phyloP scores from a whole-genome alignment of 2,329 filamentous ascomycete species.

The Daldinia eschscholtzii region DNA sequence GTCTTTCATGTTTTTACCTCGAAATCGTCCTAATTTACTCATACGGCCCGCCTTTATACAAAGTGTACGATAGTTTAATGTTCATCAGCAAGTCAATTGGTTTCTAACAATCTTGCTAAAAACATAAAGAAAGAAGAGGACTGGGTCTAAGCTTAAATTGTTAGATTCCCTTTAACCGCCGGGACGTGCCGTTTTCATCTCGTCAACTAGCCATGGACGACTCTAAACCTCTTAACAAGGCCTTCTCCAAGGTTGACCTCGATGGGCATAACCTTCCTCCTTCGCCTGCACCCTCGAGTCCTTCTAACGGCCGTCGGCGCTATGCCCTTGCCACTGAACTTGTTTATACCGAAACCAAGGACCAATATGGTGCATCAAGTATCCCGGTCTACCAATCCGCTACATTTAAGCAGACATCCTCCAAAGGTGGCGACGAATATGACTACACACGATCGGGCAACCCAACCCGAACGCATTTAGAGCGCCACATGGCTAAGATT shows the following conservation, averaged over 20 bases:
- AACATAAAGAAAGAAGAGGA: background rate
- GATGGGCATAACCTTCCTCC: slow-evolving; percentile 89
- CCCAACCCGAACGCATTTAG: slow-evolving; percentile 93
- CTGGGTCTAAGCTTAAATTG: slow-evolving; percentile 16
- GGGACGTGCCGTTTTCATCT: slow-evolving; percentile 23
- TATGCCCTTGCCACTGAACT: slow-evolving; percentile 97
- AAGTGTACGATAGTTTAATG: slow-evolving; percentile 11
- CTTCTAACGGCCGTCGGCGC: slow-evolving; percentile 80
- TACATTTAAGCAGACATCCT: slow-evolving; percentile 94
- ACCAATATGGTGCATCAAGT: slow-evolving; percentile 97
- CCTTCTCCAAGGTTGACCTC: slow-evolving; percentile 75
- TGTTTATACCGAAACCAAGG: slow-evolving; percentile 94
- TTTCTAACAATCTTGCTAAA: background rate
- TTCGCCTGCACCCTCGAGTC: slow-evolving; percentile 92
- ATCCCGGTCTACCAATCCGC: slow-evolving; percentile 98
- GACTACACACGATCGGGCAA: slow-evolving; percentile 99
- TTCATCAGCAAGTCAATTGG: slow-evolving; percentile 15
- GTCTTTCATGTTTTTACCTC: slow-evolving; percentile 23
- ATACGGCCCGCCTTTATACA: slow-evolving; percentile 12
- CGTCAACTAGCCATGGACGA: slow-evolving; percentile 33
- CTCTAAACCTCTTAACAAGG: slow-evolving; percentile 63
- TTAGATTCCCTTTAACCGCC: slow-evolving; percentile 15
- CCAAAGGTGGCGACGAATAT: slow-evolving; percentile 86
- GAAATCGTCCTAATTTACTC: slow-evolving; percentile 21
- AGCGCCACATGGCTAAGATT: slow-evolving; percentile 97